Percentiles rank a stretch among this genome's conserved stretches.
These are phyloP conservation scores for Hibiscus trionum DNA, from an alignment of 345 rosid species.

Conservation along the genomic window DNA sequence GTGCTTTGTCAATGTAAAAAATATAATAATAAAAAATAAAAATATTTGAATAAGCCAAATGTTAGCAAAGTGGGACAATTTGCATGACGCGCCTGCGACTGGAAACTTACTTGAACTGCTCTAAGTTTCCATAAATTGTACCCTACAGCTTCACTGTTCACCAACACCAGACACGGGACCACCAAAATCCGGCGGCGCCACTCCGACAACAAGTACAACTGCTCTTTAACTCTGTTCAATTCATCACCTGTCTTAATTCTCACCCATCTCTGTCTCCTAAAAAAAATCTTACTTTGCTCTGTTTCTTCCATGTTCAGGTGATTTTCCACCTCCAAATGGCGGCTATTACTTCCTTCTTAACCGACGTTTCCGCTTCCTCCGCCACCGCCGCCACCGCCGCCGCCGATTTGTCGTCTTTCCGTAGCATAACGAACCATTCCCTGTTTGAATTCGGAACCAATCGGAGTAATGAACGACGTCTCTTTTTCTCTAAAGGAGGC, in stretches of 20 bases:
- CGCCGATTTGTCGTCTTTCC: slow-evolving; percentile 35
- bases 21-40: background rate
- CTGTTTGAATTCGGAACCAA: slow-evolving; percentile 15
- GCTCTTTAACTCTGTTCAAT: background rate
- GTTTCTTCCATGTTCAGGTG: background rate
- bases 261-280: background rate
- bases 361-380: slow-evolving; percentile 1
- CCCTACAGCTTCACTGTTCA: background rate
- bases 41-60: background rate
- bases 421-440: slow-evolving; percentile 19
- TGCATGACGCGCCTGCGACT: background rate
- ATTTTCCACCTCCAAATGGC: slow-evolving; percentile 16
- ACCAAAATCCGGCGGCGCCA: background rate
- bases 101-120: background rate
- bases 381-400: slow-evolving; percentile 21
- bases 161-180: background rate
- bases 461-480: slow-evolving; percentile 6
- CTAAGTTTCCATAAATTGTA: background rate
- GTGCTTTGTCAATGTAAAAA: too few species aligned
- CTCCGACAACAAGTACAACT: background rate
- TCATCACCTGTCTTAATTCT: background rate
- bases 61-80: background rate
- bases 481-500: slow-evolving; percentile 6
- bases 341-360: background rate
- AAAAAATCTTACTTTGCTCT: background rate